phyloP scores from a whole-genome alignment of 768 basidiomycete species.

The Leccinum incarnatum region DNA sequence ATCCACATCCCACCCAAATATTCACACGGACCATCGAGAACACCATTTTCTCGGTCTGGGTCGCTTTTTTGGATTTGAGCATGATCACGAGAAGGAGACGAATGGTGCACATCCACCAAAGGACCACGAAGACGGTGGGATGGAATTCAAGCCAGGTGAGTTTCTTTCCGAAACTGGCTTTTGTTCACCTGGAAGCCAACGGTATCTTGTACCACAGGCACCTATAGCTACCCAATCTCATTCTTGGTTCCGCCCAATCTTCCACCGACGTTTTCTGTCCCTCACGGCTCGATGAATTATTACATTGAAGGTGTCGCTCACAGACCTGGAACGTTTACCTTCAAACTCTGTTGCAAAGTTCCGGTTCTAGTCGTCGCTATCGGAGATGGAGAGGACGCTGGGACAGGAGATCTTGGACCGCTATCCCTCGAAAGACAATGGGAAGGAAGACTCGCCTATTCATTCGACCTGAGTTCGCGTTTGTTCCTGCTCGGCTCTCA shows the following conservation, averaged over 20 bases:
- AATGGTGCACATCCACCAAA: conserved; percentile 32
- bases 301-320: conserved; percentile 78
- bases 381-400: conserved; percentile 65
- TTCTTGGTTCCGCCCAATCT: conserved; percentile 79
- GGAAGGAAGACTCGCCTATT: conserved; percentile 85
- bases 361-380: conserved; percentile 82
- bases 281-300: conserved; percentile 78
- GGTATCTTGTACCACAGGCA: conserved; percentile 48
- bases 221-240: conserved; percentile 93
- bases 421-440: conserved; percentile 86
- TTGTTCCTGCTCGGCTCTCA: conserved; percentile 75
- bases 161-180: conserved; percentile 1
- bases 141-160: conserved; percentile 86
- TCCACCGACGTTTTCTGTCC: conserved; percentile 75
- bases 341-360: conserved; percentile 66
- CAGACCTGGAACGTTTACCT: conserved; percentile 81
- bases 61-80: conserved; percentile 25
- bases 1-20: neutral
- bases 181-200: neutral
- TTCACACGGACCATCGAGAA: conserved; percentile 12
- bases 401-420: conserved; percentile 58
- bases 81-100: conserved; percentile 14
- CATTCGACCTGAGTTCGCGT: conserved; percentile 73
- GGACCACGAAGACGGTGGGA: conserved; percentile 60
- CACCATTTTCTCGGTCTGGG: conserved; percentile 34